These are phyloP conservation scores for Puya raimondii DNA, from an alignment of 176 grass and related monocot genomes.

Conservation along the genomic window DNA sequence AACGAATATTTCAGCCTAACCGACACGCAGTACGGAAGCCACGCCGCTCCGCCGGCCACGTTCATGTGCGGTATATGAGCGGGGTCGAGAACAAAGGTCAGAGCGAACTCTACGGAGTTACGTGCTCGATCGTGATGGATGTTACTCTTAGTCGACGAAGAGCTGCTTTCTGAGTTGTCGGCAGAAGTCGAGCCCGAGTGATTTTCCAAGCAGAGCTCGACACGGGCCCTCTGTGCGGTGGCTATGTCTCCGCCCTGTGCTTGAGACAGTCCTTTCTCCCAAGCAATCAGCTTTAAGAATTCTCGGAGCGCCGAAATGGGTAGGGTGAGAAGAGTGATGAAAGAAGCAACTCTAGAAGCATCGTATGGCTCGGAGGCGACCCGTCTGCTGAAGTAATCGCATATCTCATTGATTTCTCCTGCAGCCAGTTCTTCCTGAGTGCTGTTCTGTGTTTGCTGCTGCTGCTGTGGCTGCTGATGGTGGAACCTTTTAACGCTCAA, in stretches of 20 bases:
- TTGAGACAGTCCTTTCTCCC: constrained; percentile 92
- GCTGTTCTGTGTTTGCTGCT: constrained; percentile 65
- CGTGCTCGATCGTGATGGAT: constrained; percentile 76
- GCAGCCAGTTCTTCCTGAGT: constrained; percentile 80
- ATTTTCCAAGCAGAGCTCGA: constrained; percentile 97
- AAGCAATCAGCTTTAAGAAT: constrained; percentile 86
- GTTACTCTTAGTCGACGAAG: constrained; percentile 69
- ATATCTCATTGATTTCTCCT: constrained; percentile 88
- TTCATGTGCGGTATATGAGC: constrained; percentile 91
- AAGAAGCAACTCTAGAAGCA: constrained; percentile 93
- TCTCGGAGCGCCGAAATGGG: constrained; percentile 76
- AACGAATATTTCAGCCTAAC: constrained; percentile 83
- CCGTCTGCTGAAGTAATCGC: constrained; percentile 92
- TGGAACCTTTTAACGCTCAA: constrained; percentile 95
- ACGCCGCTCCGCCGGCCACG: constrained; percentile 87
- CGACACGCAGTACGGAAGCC: constrained; percentile 94
- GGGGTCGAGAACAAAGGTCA: constrained; percentile 93
- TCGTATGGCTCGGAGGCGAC: constrained; percentile 97
- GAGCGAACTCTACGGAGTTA: constrained; percentile 75
- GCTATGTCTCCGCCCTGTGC: constrained; percentile 59
- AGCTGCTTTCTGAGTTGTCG: constrained; percentile 39
- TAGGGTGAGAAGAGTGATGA: constrained; percentile 91
- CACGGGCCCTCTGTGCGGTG: constrained; percentile 76
- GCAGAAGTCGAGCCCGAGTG: constrained; percentile 54
- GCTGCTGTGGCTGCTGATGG: constrained; percentile 62